Conservation (phyloP, 176 grass and related monocot species). For the Areca catechu region DNA sequence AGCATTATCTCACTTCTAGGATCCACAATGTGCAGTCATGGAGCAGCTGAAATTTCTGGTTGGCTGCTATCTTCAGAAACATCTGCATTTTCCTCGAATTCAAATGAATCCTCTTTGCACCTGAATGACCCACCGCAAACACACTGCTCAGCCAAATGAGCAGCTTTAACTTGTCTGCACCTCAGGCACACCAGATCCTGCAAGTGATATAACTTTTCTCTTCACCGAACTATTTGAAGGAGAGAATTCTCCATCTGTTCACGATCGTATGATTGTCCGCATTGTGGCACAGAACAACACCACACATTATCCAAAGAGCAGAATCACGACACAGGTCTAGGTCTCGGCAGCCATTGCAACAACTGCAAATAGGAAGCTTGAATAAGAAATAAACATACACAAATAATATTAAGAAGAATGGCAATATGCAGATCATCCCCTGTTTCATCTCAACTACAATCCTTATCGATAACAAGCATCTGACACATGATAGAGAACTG, state of each 20-base stretch:
- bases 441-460: no score
- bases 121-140: slow-evolving; percentile 74
- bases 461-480: no score
- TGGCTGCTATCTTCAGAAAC: slow-evolving; percentile 41
- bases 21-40: slow-evolving; percentile 66
- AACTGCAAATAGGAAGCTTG: slow-evolving; percentile 34
- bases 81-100: slow-evolving; percentile 70
- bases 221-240: slow-evolving; percentile 73
- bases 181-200: slow-evolving; percentile 78
- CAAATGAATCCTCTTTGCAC: slow-evolving; percentile 45
- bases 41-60: slow-evolving; percentile 59
- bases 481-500: no score
- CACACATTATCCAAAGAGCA: slow-evolving; percentile 43
- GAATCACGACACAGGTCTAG: slow-evolving; percentile 78
- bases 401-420: no score
- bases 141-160: slow-evolving; percentile 74
- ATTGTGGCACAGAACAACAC: slow-evolving; percentile 45
- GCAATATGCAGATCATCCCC: no score
- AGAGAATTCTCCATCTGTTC: slow-evolving; percentile 81
- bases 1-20: slow-evolving; percentile 37
- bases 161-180: slow-evolving; percentile 84
- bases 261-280: slow-evolving; percentile 68
- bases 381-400: background rate
- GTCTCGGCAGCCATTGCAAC: slow-evolving; percentile 88
- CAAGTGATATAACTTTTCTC: slow-evolving; percentile 88